Conservation (phyloP, 1,284 basidiomycete genomes). For the Bondarzewia mesenterica region DNA sequence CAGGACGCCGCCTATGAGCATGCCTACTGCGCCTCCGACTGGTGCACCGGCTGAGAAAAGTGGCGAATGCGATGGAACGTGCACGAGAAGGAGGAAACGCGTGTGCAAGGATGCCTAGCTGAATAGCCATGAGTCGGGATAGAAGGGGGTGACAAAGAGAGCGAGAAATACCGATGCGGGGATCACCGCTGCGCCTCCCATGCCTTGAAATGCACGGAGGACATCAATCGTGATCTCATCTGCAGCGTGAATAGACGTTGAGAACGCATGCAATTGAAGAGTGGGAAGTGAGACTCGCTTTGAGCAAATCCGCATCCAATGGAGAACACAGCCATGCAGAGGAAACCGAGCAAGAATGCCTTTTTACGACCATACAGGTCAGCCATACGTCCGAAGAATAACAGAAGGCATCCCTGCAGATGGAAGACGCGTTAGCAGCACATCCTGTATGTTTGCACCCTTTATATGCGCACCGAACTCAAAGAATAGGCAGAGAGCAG, state of each 20-base stretch:
- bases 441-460: neutral
- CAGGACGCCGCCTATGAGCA: constrained; percentile 61
- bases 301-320: constrained; percentile 34
- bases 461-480: constrained; percentile 2
- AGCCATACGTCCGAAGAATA: constrained; percentile 49
- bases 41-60: constrained; percentile 77
- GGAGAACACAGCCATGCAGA: constrained; percentile 27
- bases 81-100: constrained; percentile 62
- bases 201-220: constrained; percentile 63
- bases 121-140: constrained; percentile 1
- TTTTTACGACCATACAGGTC: constrained; percentile 51
- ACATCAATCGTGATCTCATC: constrained; percentile 51
- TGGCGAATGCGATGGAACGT: constrained; percentile 68
- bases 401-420: constrained; percentile 51
- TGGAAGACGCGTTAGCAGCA: neutral
- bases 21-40: constrained; percentile 65
- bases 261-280: neutral
- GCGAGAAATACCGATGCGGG: constrained; percentile 50
- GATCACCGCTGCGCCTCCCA: constrained; percentile 61
- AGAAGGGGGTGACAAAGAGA: neutral
- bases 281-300: constrained; percentile 25
- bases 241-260: constrained; percentile 14
- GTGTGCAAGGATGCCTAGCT: constrained; percentile 75
- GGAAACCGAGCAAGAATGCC: constrained; percentile 40
- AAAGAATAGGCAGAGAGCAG: constrained; percentile 5